phyloP scores from a whole-genome alignment of 1,139 yeast species.

The Geotrichum restrictum region DNA sequence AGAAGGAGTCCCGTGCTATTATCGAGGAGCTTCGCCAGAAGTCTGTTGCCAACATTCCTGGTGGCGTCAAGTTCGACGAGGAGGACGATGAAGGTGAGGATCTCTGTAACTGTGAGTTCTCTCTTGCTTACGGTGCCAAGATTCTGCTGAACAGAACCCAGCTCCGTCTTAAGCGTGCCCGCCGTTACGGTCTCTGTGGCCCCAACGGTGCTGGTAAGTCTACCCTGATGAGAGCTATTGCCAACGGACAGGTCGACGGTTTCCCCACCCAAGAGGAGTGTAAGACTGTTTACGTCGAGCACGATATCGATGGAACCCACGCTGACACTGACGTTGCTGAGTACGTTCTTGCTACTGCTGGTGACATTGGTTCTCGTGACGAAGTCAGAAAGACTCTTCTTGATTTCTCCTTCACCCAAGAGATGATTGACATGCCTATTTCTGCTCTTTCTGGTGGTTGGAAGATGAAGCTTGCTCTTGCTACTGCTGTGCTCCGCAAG shows the following conservation, averaged over 20 bases:
- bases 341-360: slow-evolving; percentile 75
- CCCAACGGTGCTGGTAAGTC: slow-evolving; percentile 99
- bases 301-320: slow-evolving; percentile 97
- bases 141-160: slow-evolving; percentile 98
- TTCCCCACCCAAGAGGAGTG: slow-evolving; percentile 99
- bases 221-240: slow-evolving; percentile 98
- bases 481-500: slow-evolving; percentile 97
- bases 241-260: slow-evolving; percentile 99
- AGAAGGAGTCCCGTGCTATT: slow-evolving; percentile 82
- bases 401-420: slow-evolving; percentile 90
- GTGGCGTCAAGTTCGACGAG: slow-evolving; percentile 91
- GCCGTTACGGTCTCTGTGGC: slow-evolving; percentile 99
- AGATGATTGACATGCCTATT: slow-evolving; percentile 88
- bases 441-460: slow-evolving; percentile 99
- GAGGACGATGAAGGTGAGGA: slow-evolving; percentile 99
- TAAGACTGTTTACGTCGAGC: slow-evolving; percentile 98
- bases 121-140: slow-evolving; percentile 99
- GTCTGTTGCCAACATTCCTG: slow-evolving; percentile 97
- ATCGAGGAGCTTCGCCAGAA: slow-evolving; percentile 93
- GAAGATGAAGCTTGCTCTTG: slow-evolving; percentile 99
- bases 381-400: slow-evolving; percentile 65
- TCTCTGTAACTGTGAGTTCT: slow-evolving; percentile 99
- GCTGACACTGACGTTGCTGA: slow-evolving; percentile 91
- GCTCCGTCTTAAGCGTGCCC: slow-evolving; percentile 97
- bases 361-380: slow-evolving; percentile 58